Base-by-base conservation (phyloP, 352 stramenopile species). In the Peronospora tabacina region DNA sequence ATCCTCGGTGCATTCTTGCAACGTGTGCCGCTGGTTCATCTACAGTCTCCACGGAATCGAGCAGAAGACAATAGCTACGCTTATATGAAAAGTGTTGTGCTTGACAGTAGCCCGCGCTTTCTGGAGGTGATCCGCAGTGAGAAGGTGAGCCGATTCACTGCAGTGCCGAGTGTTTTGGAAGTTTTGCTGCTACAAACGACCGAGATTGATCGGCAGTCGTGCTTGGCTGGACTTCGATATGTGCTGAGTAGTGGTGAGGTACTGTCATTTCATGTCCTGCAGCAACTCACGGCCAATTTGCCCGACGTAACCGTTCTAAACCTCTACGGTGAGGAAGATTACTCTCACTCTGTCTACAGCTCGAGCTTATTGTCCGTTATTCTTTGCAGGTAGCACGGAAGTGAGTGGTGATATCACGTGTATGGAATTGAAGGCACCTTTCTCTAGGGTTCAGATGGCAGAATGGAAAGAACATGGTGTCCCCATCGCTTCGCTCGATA, bases 371-470 rank as follows among this genome's bases (percentile, higher is more conserved):
- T 36, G 15, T 33, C 5, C n/a, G 37, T 46, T 15, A 26, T 46
- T 41, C 16, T 8, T 48, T 49, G n/a, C 38, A 81, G 70, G 70
- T 17, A 84, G 72, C 49, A 84, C 75, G 0, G 75, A 87, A 50
- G 38, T 87, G 35, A 83, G 72, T 34, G 75, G 75, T 1, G 75
- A 87, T 44, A 51, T 84, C 37, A 79, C 61, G 26, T 79, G 61
- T 40, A 60, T 75, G 36, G 52, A 65, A 35, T 13, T 84, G 5
- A 61, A 59, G 7, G 46, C 49, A 6, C 60, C 63, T 13, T 33
- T 75, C 4, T 38, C 50, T 7, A 5, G n/a, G 5, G 13, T 19
- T 11, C 37, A 72, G 11, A 2, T 63, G 12, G 30, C 16, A 11
- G 19, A 40, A 2, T 84, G 75, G 75, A 29, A 45, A 8, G 11